Conservation (phyloP, 768 basidiomycete species). For the Auriscalpium vulgare region DNA sequence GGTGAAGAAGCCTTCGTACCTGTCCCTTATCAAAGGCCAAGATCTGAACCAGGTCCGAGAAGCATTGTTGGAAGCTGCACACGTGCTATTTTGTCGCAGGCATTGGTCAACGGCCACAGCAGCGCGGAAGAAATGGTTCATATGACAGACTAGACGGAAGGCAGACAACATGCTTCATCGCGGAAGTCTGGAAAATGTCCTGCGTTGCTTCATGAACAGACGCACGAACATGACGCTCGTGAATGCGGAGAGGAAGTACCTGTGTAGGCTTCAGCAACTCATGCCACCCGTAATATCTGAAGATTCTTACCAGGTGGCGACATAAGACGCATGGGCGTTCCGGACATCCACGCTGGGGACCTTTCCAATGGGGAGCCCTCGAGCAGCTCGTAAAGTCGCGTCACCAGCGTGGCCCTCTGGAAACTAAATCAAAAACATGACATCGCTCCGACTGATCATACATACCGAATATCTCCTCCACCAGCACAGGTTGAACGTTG, state of each 20-base stretch:
- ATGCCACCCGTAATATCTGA: not conserved
- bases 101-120: too few species aligned
- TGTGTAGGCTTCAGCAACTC: constrained; percentile 22
- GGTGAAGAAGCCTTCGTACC: too few species aligned
- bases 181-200: constrained; percentile 42
- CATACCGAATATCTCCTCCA: constrained; percentile 90
- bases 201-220: constrained; percentile 52
- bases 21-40: too few species aligned
- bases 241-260: constrained; percentile 84
- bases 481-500: constrained; percentile 77
- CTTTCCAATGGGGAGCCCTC: constrained; percentile 82
- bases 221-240: constrained; percentile 79
- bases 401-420: constrained; percentile 83
- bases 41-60: too few species aligned
- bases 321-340: constrained; percentile 92
- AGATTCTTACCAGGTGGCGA: constrained; percentile 75
- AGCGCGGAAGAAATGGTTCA: too few species aligned
- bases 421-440: constrained; percentile 2
- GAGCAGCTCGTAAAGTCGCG: constrained; percentile 44
- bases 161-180: constrained; percentile 27
- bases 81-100: too few species aligned
- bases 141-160: too few species aligned
- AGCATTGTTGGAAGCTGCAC: too few species aligned
- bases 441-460: not conserved
- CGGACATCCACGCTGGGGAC: constrained; percentile 77